Conservation (phyloP, 495 filamentous ascomycete genomes). For the Penicillium goetzii region DNA sequence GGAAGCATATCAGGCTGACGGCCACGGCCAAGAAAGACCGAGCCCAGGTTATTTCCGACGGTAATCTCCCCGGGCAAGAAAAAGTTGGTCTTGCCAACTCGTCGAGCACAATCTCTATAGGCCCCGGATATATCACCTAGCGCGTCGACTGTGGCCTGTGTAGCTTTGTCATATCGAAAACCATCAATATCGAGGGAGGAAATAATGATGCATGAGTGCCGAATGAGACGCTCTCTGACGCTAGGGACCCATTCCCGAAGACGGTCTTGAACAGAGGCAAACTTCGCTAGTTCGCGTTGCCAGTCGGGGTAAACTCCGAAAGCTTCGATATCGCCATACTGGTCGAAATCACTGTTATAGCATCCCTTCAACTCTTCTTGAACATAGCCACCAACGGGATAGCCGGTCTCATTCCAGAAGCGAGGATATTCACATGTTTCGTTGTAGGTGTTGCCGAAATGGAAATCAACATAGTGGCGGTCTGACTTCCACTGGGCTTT, state of each 20-base stretch:
- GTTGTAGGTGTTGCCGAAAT: slow-evolving; percentile 61
- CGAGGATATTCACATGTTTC: slow-evolving; percentile 64
- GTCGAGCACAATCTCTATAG: slow-evolving; percentile 59
- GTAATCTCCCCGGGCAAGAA: slow-evolving; percentile 69
- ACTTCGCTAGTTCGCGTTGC: slow-evolving; percentile 70
- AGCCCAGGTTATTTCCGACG: slow-evolving; percentile 63
- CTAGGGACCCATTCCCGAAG: slow-evolving; percentile 70
- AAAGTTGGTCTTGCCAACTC: slow-evolving; percentile 64
- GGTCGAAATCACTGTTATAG: slow-evolving; percentile 71
- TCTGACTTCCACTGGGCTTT: slow-evolving; percentile 60
- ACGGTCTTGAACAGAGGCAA: slow-evolving; percentile 75
- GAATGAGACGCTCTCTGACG: slow-evolving; percentile 61
- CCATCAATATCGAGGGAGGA: slow-evolving; percentile 69
- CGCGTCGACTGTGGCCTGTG: slow-evolving; percentile 67
- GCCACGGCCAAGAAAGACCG: slow-evolving; percentile 70
- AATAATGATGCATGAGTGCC: slow-evolving; percentile 70
- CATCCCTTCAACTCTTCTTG: slow-evolving; percentile 57
- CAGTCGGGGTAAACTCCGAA: slow-evolving; percentile 72
- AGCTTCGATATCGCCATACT: slow-evolving; percentile 70
- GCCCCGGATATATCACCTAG: slow-evolving; percentile 58
- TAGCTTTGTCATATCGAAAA: slow-evolving; percentile 71
- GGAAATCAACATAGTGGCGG: slow-evolving; percentile 66
- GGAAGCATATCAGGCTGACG: slow-evolving; percentile 58
- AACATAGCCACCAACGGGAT: slow-evolving; percentile 50
- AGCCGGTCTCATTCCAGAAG: slow-evolving; percentile 69